Evolutionary conservation across 164 flowering plant genomes (phyloP), one percentile per base, ranked within the genome.

Genomic region (Hamamelis virginiana): DNA sequence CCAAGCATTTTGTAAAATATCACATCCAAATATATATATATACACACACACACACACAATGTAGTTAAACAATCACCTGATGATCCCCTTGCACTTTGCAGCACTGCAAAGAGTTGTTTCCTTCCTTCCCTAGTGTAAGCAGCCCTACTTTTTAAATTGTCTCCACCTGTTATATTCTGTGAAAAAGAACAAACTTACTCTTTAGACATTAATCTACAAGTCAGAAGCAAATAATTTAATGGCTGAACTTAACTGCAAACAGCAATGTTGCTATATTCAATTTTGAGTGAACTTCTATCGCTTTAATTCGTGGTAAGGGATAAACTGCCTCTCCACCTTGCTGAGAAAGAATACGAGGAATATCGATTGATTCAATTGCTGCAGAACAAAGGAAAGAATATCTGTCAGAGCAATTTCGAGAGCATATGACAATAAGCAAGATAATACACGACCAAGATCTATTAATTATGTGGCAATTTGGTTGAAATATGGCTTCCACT

Each of bases 81-180:
- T 70, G 99, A 93, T 77, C 99, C 99, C 78, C 97, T 85, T 14
- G 98, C 99, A 86, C 88, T 89, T 83, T 96, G 99, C 74, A 96
- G 77, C 78, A 96, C 98, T 50, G 99, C 85, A 81, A 96, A 96
- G 13, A 96, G 92, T 65, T 96, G 98, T 66, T 90, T 93, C 80
- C 99, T 83, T 64, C 98, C 99, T 76, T 93, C 99, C 78, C 98
- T 86, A 28, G 98, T 91, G 80, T 81, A 91, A 65, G 97, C 83
- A 69, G 97, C 90, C 75, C 84, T 86, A 77, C 80, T 91, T 81
- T 84, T 90, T 51, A 69, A 51, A 77, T 76, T 84, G 69, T 88
- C 94, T 65, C 80, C 87, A 56, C 88, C 83, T 44, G 84, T 59
- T 76, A 84, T 70, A 69, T 81, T 86, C 99, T 96, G 87, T 45